Base-by-base conservation (phyloP, 2,329 filamentous ascomycete species). In the Zalaria obscura region DNA sequence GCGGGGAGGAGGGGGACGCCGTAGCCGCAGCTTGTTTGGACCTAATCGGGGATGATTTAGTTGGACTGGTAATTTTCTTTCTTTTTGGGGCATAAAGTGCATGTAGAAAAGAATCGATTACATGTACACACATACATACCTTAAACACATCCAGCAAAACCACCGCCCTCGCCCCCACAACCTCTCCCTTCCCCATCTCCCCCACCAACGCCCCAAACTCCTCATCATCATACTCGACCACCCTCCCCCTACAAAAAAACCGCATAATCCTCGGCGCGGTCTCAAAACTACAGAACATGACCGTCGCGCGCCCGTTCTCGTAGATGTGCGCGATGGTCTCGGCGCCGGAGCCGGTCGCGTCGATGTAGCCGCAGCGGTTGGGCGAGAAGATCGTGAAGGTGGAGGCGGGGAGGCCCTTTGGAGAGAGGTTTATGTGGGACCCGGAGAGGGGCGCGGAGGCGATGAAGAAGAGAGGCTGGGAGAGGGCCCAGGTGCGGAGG, bases 291-390 rank as follows among this genome's bases (percentile, higher is more conserved):
- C 73, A 80, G 61, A 87, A 85, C 70, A 86, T 78, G 53, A 88
- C 62, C 4, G 80, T 85, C 11, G 83, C 70, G 10, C 83, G 73
- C 27, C 78, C 80, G 52, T 88, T 88, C 54, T 89, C 83, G 55
- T 84, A 78, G 7, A 84, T 60, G 53, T 88, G 83, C 4, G 75
- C 69, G 45, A 88, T 79, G 3, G 83, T 88, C 63, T 89, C 83
- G 53, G 71, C 78, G 25, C 83, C 83, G 28, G 78, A 83, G 27
- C 83, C 83, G 1, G 78, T 85, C 45, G 78, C 73, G 54, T 88
- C 83, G 42, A 86, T 67, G 54, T 87, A 88, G 26, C 75, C 78
- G 43, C 70, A 72, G n/a, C 66, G 64, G 46, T 70, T 79, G 27
- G 72, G 66, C 5, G 63, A 60, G 40, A 82, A 63, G 40, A 83